Conservation (phyloP, 1,284 basidiomycete genomes). For the Porodaedalea pini region DNA sequence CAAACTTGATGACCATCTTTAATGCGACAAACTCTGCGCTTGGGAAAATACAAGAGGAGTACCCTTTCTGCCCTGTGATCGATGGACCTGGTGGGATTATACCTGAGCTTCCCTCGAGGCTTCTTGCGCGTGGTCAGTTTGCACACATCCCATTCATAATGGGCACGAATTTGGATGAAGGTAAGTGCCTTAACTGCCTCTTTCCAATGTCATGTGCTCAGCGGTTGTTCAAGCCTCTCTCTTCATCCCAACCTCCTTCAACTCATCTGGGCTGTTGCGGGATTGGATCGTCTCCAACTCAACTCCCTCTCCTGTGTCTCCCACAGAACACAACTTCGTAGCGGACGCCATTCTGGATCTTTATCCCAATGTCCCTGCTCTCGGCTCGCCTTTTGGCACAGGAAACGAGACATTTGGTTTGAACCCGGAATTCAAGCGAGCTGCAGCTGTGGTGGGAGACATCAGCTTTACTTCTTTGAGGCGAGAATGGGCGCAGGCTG, state of each 20-base stretch:
- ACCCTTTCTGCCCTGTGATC: conserved; percentile 40
- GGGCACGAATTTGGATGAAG: conserved; percentile 49
- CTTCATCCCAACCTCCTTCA: conserved; percentile 33
- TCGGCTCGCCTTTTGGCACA: conserved; percentile 49
- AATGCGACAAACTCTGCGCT: conserved; percentile 30
- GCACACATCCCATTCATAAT: conserved; percentile 45
- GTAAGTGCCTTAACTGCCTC: no score
- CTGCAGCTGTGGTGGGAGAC: conserved; percentile 43
- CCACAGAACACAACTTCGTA: conserved; percentile 26
- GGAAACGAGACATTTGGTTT: conserved; percentile 50
- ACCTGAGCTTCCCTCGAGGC: conserved; percentile 38
- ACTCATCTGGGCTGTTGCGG: conserved; percentile 31
- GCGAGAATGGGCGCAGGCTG: conserved; percentile 39
- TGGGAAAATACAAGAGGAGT: conserved; percentile 28
- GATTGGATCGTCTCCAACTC: conserved; percentile 31
- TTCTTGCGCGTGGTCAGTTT: conserved; percentile 36
- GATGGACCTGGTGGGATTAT: conserved; percentile 43
- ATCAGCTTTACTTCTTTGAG: conserved; percentile 39
- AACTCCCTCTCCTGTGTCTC: conserved; percentile 31
- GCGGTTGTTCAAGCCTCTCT: no score
- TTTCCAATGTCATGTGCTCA: no score
- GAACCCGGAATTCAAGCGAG: conserved; percentile 41
- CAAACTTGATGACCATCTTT: conserved; percentile 36
- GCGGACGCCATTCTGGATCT: conserved; percentile 37
- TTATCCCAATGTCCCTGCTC: conserved; percentile 46